phyloP scores from a whole-genome alignment of 768 basidiomycete species.

The Lentinula boryana region DNA sequence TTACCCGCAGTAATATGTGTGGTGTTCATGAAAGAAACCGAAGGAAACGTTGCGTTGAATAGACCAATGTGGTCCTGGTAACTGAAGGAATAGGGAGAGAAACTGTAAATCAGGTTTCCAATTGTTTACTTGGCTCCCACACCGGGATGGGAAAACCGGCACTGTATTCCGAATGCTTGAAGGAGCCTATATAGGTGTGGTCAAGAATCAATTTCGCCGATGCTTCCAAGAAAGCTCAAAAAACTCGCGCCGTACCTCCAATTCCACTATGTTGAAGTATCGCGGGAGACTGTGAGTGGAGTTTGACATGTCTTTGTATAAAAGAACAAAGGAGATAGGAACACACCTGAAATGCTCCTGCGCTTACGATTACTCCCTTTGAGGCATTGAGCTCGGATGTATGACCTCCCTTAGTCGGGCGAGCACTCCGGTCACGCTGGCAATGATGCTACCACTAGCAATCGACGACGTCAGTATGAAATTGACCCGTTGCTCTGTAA shows the following conservation, averaged over 20 bases:
- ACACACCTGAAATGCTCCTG: constrained; percentile 10
- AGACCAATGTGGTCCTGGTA: no score
- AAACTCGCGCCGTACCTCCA: constrained; percentile 7
- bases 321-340: background rate
- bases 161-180: no score
- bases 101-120: no score
- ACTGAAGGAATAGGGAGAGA: no score
- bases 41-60: no score
- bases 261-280: constrained; percentile 12
- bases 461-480: background rate
- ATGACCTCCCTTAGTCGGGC: constrained; percentile 5
- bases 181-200: no score
- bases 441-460: constrained; percentile 2
- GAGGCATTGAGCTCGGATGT: constrained; percentile 2
- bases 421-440: constrained; percentile 7
- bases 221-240: background rate
- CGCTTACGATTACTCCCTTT: constrained; percentile 8
- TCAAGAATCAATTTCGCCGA: no score
- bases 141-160: no score
- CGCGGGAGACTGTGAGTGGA: constrained; percentile 6
- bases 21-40: no score
- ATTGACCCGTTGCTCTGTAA: constrained; percentile 6
- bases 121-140: no score
- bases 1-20: no score
- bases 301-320: background rate